Evolutionary conservation across 345 rosid genomes (phyloP), one percentile per base, ranked within the genome.

Genomic region (Citrus medica): DNA sequence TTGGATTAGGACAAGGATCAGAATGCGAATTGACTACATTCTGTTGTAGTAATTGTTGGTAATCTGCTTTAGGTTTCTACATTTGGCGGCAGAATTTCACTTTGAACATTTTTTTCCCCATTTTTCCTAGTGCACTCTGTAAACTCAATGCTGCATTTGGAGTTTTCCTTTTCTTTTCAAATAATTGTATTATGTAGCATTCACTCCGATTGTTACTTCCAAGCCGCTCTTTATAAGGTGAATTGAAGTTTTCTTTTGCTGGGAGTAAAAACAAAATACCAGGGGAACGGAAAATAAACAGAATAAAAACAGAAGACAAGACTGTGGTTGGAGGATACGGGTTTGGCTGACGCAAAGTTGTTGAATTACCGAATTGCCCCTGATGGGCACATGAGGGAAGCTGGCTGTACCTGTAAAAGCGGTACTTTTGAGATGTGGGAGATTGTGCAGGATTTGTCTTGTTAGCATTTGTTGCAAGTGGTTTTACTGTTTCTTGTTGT

Each of bases 21-120:
- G 64, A 33, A 66, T 76, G 71, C 48, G 59, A 19, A 19, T 48
- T n/a, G 5, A 30, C 32, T n/a, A 51, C 24, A 16, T 67, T 55
- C 63, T 76, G 64, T 65, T 33, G 71, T 76, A 64, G 78, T 76
- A 64, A 72, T 76, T 76, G 70, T 66, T 25, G 30, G 19, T 48
- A 13, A 48, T 12, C 62, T 28, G 30, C 4, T 28, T 25, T 46
- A 63, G 61, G 70, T 75, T 75, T 32, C 22, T n/a, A 3, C 48
- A 16, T 46, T 40, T 46, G 32, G 71, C 22, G 4, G 61, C 33
- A 46, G n/a, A 8, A 53, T n/a, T 48, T 51, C 17, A n/a, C 32
- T 6, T 30, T 30, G 63, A 64, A 13, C 69, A 21, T 62, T 74
- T 61, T 46, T 46, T 64, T 1, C 3, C 33, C 7, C 12, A 1